Base-by-base conservation (phyloP, 495 filamentous ascomycete genomes). In the Penicillium atrosanguineum region DNA sequence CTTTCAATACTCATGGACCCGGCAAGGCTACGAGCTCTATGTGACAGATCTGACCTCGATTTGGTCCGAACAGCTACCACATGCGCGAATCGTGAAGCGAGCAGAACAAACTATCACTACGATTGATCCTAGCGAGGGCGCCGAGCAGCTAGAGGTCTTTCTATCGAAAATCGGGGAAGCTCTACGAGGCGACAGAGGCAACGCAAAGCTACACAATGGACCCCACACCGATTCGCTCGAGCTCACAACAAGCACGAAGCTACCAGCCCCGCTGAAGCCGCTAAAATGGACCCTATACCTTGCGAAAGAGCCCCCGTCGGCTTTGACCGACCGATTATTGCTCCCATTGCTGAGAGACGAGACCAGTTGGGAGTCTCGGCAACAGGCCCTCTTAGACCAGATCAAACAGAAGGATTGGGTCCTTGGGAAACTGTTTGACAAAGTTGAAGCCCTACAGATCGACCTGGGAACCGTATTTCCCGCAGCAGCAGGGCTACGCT, bases 101-200 rank as follows among this genome's bases (percentile, higher is more conserved):
- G 89, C 88, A 20, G 70, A 85, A 18, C 73, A 84, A 8, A 74
- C 83, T 55, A 78, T 83, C 36, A 88, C 88, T 6, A 86, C 85
- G 29, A 96, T 98, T 50, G 94, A 98, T 68, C 87, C 94, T 1
- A 87, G 81, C 56, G 89, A 93, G 62, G 87, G 87, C 53, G 61
- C 74, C 9, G 79, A 83, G 23, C 90, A 97, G 59, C 76, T 93
- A 55, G 60, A 70, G 21, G 81, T 89, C 16, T 80, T 98, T 29
- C 69, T 97, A 9, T 73, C 81, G 12, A 91, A 90, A 59, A 77
- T 97, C 28, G 74, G 79, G 45, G 76, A 83, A 37, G 82, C 84
- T 21, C 71, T 95, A 7, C 74, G 77, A 47, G 69, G 73, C 3
- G 60, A 48, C 12, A 73, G 67, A 20, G 77, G 66, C 34, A 69